Evolutionary conservation across 148 eudicot species (phyloP).

Genomic region (Rhododendron vialii): DNA sequence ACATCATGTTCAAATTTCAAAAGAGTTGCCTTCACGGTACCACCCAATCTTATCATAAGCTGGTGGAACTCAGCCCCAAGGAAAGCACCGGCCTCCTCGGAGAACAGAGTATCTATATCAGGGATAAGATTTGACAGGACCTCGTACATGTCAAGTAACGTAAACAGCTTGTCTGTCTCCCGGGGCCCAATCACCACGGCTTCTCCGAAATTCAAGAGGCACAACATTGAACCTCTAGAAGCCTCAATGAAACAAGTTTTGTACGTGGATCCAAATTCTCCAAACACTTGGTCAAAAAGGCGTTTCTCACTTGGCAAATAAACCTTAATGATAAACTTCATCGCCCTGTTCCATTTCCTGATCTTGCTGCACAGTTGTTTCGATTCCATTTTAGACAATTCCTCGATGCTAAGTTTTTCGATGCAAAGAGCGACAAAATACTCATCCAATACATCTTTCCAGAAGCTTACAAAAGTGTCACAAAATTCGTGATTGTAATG

Average conservation of each 20-base stretch:
- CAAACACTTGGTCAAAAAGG: constrained; percentile 53
- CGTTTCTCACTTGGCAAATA: constrained; percentile 54
- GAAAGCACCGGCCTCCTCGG: constrained; percentile 30
- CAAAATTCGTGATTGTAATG: constrained; percentile 47
- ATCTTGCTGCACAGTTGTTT: constrained; percentile 38
- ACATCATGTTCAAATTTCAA: constrained; percentile 44
- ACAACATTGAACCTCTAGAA: constrained; percentile 41
- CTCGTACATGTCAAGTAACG: constrained; percentile 71
- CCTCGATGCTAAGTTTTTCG: constrained; percentile 59
- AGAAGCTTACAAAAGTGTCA: constrained; percentile 31
- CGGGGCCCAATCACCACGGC: constrained; percentile 60
- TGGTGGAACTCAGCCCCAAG: constrained; percentile 48
- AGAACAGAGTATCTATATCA: constrained; percentile 43
- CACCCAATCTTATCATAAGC: constrained; percentile 43
- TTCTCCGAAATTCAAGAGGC: constrained; percentile 71
- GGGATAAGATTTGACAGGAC: constrained; percentile 34
- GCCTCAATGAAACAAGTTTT: constrained; percentile 48
- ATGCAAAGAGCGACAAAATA: constrained; percentile 35
- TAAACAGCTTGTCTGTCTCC: constrained; percentile 61
- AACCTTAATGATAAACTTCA: constrained; percentile 41
- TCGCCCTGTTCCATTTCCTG: constrained; percentile 55
- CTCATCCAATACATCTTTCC: constrained; percentile 54
- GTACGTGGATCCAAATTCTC: constrained; percentile 26
- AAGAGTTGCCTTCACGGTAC: constrained; percentile 45
- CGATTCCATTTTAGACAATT: constrained; percentile 58